These are phyloP conservation scores for Podila epicladia DNA, from an alignment of 192 early-diverging fungal genomes.

Conservation along the genomic window DNA sequence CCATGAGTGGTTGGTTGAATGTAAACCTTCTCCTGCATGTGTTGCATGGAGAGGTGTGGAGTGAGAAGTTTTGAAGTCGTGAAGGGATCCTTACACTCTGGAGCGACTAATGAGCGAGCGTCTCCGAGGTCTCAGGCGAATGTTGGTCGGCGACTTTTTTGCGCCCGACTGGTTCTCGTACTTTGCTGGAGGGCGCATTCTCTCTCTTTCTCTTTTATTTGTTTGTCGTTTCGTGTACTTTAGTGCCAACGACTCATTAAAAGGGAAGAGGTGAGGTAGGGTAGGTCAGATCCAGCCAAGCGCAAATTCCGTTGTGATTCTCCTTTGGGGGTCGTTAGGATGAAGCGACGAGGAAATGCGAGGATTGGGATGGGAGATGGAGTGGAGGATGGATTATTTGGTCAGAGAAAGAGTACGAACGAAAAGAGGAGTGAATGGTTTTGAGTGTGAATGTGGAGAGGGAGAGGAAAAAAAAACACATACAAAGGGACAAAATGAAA, in stretches of 20 bases:
- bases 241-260: not conserved
- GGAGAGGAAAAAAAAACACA: not conserved
- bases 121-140: conserved; percentile 34
- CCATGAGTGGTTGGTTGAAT: too few species aligned
- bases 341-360: conserved; percentile 2
- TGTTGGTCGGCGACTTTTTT: conserved; percentile 8
- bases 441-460: not conserved
- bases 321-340: not conserved
- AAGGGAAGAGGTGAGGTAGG: not conserved
- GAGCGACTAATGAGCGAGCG: conserved; percentile 46
- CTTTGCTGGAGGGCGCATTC: conserved; percentile 21
- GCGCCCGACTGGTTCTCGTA: conserved; percentile 17
- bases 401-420: not conserved
- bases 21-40: too few species aligned
- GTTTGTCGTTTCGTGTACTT: not conserved
- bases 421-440: not conserved
- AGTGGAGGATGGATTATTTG: not conserved
- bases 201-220: not conserved
- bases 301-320: not conserved
- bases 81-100: conserved; percentile 31
- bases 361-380: not conserved
- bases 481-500: not conserved
- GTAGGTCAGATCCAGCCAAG: not conserved
- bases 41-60: not conserved
- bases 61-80: not conserved